phyloP scores from a whole-genome alignment of 306 rosid genomes.

The Dalbergia cultrata region DNA sequence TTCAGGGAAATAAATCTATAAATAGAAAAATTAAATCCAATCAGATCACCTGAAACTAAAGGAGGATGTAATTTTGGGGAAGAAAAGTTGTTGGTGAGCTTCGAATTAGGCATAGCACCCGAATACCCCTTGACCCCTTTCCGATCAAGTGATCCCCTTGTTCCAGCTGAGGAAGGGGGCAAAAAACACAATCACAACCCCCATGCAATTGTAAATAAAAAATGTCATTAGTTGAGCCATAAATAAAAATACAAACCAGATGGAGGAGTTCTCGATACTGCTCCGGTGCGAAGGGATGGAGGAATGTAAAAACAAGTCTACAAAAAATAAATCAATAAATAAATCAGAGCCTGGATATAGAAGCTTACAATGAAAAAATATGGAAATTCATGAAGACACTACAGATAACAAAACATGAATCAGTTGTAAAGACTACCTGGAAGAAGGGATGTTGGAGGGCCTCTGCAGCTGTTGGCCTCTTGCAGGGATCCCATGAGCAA shows the following conservation, averaged over 20 bases:
- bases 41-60: slow-evolving; percentile 66
- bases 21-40: background rate
- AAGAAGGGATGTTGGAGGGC: slow-evolving; percentile 99
- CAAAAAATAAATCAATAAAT: slow-evolving; percentile 36
- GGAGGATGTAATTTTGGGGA: slow-evolving; percentile 68
- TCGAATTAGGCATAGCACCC: slow-evolving; percentile 65
- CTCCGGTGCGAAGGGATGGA: slow-evolving; percentile 84
- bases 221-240: background rate
- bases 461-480: slow-evolving; percentile 92
- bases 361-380: background rate
- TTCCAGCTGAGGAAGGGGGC: slow-evolving; percentile 57
- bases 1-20: background rate
- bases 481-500: slow-evolving; percentile 96
- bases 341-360: background rate
- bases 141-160: slow-evolving; percentile 64
- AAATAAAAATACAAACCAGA: slow-evolving; percentile 66
- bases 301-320: slow-evolving; percentile 94
- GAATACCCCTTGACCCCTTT: slow-evolving; percentile 68
- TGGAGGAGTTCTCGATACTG: slow-evolving; percentile 81
- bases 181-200: slow-evolving; percentile 32
- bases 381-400: background rate
- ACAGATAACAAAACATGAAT: background rate
- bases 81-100: slow-evolving; percentile 62
- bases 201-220: slow-evolving; percentile 24
- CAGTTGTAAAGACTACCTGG: slow-evolving; percentile 60